Conservation (phyloP, 1,284 basidiomycete genomes). For the Ceratobasidium sp. region DNA sequence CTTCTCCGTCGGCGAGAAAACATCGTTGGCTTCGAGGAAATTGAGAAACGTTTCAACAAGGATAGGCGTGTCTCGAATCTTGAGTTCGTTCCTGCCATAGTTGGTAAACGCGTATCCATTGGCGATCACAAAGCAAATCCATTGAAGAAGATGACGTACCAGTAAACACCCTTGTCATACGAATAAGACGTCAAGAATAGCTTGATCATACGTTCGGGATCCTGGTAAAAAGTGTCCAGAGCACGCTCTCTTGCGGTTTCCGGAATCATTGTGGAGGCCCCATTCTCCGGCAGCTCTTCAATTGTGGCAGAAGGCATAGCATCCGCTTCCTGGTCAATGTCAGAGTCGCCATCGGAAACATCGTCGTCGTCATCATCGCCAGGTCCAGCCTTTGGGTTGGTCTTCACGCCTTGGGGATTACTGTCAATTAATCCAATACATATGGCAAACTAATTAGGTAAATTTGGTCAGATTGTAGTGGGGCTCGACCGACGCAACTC, state of each 20-base stretch:
- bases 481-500: background rate
- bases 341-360: slow-evolving; percentile 1
- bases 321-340: background rate
- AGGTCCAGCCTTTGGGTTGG: background rate
- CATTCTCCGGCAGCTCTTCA: slow-evolving; percentile 3
- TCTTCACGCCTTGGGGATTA: slow-evolving; percentile 20
- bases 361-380: slow-evolving; percentile 7
- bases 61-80: slow-evolving; percentile 30
- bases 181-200: slow-evolving; percentile 35
- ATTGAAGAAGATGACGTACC: slow-evolving; percentile 3
- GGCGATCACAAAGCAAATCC: background rate
- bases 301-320: background rate
- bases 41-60: slow-evolving; percentile 35
- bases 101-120: background rate
- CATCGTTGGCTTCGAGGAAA: slow-evolving; percentile 29
- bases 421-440: slow-evolving; percentile 16
- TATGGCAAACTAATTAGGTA: background rate
- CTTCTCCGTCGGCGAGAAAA: slow-evolving; percentile 18
- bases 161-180: slow-evolving; percentile 36
- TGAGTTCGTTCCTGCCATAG: slow-evolving; percentile 15
- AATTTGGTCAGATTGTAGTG: background rate
- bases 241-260: slow-evolving; percentile 29
- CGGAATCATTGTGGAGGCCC: background rate
- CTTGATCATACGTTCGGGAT: slow-evolving; percentile 28
- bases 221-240: slow-evolving; percentile 27